Evolutionary conservation across 2,329 filamentous ascomycete genomes (phyloP).

Genomic region (Arthrobotrys sinensis): DNA sequence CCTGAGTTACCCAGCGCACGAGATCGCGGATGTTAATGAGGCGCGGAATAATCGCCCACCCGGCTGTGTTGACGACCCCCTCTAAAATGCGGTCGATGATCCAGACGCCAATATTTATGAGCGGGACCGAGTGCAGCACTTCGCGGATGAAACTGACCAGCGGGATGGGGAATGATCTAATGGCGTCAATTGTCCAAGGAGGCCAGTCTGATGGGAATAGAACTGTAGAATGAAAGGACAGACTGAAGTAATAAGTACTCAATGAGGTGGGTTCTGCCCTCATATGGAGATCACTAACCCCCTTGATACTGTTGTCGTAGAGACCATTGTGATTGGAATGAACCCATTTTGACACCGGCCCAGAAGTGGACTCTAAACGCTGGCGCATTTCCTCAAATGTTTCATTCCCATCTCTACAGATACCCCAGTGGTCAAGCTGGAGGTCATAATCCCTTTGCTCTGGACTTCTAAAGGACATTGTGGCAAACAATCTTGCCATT

Average conservation of each 20-base stretch:
- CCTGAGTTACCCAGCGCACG: not conserved
- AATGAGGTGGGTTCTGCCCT: not conserved
- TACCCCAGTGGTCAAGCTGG: slow-evolving; percentile 30
- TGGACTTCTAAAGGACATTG: not conserved
- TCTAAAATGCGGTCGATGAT: not conserved
- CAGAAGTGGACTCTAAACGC: not conserved
- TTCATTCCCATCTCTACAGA: slow-evolving; percentile 14
- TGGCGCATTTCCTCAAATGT: not conserved
- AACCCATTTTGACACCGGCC: slow-evolving; percentile 26
- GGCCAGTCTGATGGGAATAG: slow-evolving; percentile 3
- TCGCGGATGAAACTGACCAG: not conserved
- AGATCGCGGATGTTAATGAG: slow-evolving; percentile 7
- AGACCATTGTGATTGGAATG: slow-evolving; percentile 22
- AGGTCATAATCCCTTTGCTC: slow-evolving; percentile 24
- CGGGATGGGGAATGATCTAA: not conserved
- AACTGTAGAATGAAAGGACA: slow-evolving; percentile 27
- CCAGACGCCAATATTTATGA: slow-evolving; percentile 4
- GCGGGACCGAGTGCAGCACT: slow-evolving; percentile 1
- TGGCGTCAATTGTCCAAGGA: slow-evolving; percentile 4
- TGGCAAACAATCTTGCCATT: slow-evolving; percentile 1
- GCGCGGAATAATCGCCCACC: slow-evolving; percentile 3
- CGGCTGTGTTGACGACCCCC: not conserved
- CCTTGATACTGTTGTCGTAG: slow-evolving; percentile 37
- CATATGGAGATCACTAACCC: slow-evolving; percentile 10
- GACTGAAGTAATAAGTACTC: slow-evolving; percentile 35